A percentile compares a stretch with the other conserved stretches of the same genome.
Evolutionary conservation across 352 stramenopile genomes (phyloP).

Genomic region (Pythium diclinum): DNA sequence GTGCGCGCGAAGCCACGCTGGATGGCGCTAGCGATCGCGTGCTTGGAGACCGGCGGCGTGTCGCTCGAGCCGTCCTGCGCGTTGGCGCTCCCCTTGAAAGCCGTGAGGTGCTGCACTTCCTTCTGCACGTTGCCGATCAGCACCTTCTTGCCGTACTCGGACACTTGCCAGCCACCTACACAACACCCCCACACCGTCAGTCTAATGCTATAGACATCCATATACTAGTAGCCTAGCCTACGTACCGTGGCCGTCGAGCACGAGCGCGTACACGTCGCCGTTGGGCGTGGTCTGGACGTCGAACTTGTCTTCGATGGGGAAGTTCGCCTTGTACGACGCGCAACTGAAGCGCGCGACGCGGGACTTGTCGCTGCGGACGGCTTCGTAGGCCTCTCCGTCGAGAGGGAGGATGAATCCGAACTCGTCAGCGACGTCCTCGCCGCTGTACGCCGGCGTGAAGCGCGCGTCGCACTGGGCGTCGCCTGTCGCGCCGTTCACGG

Average conservation of each 20-base stretch:
- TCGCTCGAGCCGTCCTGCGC: conserved; percentile 13
- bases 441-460: conserved; percentile 28
- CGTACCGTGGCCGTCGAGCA: conserved; percentile 89
- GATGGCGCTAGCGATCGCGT: conserved; percentile 64
- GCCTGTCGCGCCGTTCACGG: conserved; percentile 9
- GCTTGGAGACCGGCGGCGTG: conserved; percentile 32
- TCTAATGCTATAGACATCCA: not conserved
- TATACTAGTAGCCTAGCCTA: not conserved
- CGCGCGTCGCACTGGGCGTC: conserved; percentile 27
- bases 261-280: conserved; percentile 83
- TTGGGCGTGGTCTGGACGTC: conserved; percentile 60
- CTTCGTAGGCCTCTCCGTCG: conserved; percentile 22
- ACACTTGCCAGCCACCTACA: conserved; percentile 89
- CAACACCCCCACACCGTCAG: not conserved
- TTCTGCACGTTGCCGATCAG: conserved; percentile 82
- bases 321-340: conserved; percentile 59
- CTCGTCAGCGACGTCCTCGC: conserved; percentile 21
- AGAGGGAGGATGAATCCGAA: conserved; percentile 26
- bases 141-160: conserved; percentile 81
- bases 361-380: not conserved
- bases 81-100: conserved; percentile 18
- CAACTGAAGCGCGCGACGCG: conserved; percentile 26
- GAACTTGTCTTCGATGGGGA: conserved; percentile 83
- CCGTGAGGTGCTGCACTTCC: conserved; percentile 46
- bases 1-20: conserved; percentile 83